Evolutionary conservation across 164 flowering plant genomes (phyloP), one percentile per base, ranked within the genome.

Genomic region (Nymphaea thermarum): DNA sequence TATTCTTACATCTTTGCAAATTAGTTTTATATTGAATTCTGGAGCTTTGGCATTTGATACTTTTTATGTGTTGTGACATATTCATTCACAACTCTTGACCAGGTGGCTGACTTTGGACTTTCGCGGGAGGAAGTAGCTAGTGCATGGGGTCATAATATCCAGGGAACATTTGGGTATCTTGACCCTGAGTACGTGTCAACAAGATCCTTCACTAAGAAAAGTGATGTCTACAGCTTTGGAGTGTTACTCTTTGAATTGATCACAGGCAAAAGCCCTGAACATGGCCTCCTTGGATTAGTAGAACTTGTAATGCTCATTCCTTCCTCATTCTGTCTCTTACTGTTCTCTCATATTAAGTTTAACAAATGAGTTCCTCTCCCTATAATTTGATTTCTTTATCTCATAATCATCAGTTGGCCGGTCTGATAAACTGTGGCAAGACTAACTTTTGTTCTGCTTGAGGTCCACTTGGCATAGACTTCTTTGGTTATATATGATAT

Each of bases 41-140:
- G 36, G 36, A 25, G 36, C 36, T 25, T 25, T 25, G 36, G 36
- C 36, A 25, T 25, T 25, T 25, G 36, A 25, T 25, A 25, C 36
- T 25, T 25, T 25, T 25, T 25, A n/a, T n/a, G 36, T 25, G 36
- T 25, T 25, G 36, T 25, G 36, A 67, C 71, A 25, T 47, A 69
- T 68, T n/a, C 1, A 25, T 25, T 25, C 1, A 25, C 36, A 25
- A 25, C 36, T 25, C 64, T 72, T 67, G 74, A 62, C 45, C 79
- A 94, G 98, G 98, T 91, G 3, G 93, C 97, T 77, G 99, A 94
- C 79, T 94, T 94, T 80, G 98, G 98, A 68, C 88, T 94, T 69
- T 94, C 98, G 66, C 85, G 91, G 80, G 98, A 94, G 77, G 98
- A 87, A 77, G 77, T 85, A 83, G 84, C 87, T 43, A 82, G 78